phyloP scores from a whole-genome alignment of 208 protist genomes.

The Leptomonas pyrrhocoris region DNA sequence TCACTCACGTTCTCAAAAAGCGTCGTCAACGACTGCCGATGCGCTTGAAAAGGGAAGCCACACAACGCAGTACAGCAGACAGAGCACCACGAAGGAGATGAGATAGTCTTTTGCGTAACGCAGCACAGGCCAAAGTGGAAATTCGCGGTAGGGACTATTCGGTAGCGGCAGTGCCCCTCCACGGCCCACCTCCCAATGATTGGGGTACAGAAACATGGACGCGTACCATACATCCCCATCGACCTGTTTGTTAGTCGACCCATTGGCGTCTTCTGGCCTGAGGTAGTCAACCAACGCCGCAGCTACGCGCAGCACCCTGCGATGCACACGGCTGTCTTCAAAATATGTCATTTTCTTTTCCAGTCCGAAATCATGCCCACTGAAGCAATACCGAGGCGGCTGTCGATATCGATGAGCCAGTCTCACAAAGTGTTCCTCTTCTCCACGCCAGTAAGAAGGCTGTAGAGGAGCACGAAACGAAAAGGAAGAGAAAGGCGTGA shows the following conservation, averaged over 20 bases:
- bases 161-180: constrained; percentile 33
- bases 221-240: constrained; percentile 84
- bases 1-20: neutral
- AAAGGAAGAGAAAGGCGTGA: too few species aligned
- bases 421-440: too few species aligned
- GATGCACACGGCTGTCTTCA: constrained; percentile 12
- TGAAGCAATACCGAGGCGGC: neutral
- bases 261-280: constrained; percentile 30
- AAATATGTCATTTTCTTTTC: constrained; percentile 5
- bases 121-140: constrained; percentile 11
- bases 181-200: constrained; percentile 72
- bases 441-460: too few species aligned
- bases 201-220: constrained; percentile 76
- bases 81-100: constrained; percentile 9
- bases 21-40: neutral
- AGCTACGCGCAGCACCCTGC: constrained; percentile 2
- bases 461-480: too few species aligned
- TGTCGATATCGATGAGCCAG: too few species aligned
- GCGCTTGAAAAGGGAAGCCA: neutral
- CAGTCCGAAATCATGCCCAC: neutral
- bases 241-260: constrained; percentile 32
- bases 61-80: constrained; percentile 13
- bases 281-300: constrained; percentile 10
- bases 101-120: constrained; percentile 13
- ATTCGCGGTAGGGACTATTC: constrained; percentile 14